Evolutionary conservation across 208 protist species (phyloP).

Genomic region (Porcisia deanei): DNA sequence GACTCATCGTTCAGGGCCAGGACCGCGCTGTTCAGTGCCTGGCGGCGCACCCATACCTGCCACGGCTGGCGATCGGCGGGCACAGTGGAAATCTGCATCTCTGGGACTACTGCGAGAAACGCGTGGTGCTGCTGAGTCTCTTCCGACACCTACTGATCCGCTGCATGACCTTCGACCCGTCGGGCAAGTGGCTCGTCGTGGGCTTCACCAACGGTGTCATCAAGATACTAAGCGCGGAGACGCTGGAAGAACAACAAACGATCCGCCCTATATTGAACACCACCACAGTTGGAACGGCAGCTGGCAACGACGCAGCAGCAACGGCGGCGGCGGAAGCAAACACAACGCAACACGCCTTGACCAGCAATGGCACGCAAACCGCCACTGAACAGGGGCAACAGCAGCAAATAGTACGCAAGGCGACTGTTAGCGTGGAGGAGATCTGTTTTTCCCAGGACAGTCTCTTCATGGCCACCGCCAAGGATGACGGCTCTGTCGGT

Average conservation of each 20-base stretch:
- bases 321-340: neutral
- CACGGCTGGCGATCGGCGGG: constrained; percentile 85
- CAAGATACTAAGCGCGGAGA: constrained; percentile 90
- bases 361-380: neutral
- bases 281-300: neutral
- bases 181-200: constrained; percentile 77
- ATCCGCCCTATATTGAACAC: constrained; percentile 42
- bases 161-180: constrained; percentile 89
- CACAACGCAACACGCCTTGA: neutral
- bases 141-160: constrained; percentile 84
- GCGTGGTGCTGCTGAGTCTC: constrained; percentile 74
- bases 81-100: constrained; percentile 89
- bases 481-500: constrained; percentile 80
- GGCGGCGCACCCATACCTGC: constrained; percentile 79
- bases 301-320: neutral
- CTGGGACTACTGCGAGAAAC: constrained; percentile 87
- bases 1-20: constrained; percentile 90
- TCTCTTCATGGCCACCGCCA: constrained; percentile 79
- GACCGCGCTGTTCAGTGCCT: constrained; percentile 85
- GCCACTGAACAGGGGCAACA: neutral
- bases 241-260: constrained; percentile 79
- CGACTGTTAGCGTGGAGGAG: constrained; percentile 60
- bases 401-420: constrained; percentile 45
- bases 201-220: constrained; percentile 93
- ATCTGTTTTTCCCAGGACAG: constrained; percentile 87